A percentile compares a stretch with the other conserved stretches of the same genome.
Conservation (phyloP, 208 protist species). For the Naegleria gruberi region DNA sequence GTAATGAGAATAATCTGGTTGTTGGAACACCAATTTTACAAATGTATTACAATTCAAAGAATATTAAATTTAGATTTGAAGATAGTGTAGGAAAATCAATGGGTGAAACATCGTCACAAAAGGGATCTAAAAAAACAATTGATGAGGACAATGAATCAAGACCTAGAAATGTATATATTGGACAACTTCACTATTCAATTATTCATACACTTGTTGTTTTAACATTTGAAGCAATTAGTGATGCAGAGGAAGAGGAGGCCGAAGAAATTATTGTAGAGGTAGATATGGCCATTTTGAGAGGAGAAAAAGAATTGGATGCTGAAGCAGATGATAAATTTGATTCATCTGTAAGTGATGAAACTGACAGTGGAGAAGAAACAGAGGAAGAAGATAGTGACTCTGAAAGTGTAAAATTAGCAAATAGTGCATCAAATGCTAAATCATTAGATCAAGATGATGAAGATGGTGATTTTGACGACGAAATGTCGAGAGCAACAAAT, state of each 20-base stretch:
- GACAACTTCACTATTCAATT: neutral
- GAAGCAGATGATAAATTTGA: neutral
- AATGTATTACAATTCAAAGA: conserved; percentile 13
- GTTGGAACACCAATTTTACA: conserved; percentile 13
- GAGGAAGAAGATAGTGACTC: neutral
- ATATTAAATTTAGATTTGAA: neutral
- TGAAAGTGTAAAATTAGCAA: neutral
- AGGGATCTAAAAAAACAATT: neutral
- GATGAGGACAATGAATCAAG: neutral
- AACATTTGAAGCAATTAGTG: neutral
- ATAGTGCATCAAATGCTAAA: neutral
- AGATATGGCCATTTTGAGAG: neutral
- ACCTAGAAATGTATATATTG: neutral
- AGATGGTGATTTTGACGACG: neutral
- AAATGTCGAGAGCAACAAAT: neutral
- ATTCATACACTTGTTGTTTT: neutral
- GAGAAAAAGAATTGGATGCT: neutral
- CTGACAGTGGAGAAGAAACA: neutral
- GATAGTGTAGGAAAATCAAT: neutral
- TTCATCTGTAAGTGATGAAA: neutral
- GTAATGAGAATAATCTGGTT: conserved; percentile 2
- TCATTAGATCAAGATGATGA: neutral
- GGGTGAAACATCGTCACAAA: neutral
- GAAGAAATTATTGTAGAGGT: neutral
- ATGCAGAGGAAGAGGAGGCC: neutral